phyloP scores from a whole-genome alignment of 805 yeast species.

The Candida nitratophila region DNA sequence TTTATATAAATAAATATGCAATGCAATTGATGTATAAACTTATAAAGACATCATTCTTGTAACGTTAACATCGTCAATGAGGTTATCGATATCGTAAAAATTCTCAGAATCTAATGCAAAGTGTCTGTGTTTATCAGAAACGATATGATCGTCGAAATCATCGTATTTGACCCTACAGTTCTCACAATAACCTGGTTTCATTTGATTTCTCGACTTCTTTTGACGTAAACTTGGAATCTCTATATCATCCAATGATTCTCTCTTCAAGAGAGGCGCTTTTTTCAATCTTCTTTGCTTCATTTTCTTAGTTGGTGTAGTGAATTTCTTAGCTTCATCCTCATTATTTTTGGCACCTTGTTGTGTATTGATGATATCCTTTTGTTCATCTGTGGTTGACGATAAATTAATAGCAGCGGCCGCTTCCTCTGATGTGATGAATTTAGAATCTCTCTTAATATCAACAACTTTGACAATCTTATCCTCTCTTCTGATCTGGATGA shows the following conservation, averaged over 20 bases:
- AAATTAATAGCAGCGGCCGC: slow-evolving; percentile 12
- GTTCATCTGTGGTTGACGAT: neutral
- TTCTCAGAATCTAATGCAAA: slow-evolving; percentile 70
- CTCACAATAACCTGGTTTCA: slow-evolving; percentile 79
- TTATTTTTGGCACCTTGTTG: neutral
- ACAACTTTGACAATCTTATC: slow-evolving; percentile 12
- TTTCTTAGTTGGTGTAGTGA: slow-evolving; percentile 10
- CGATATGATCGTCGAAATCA: slow-evolving; percentile 68
- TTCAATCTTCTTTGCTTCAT: neutral
- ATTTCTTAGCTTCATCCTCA: neutral
- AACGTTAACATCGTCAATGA: slow-evolving; percentile 42
- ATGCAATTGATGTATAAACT: neutral
- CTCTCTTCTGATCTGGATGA: slow-evolving; percentile 16
- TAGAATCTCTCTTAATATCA: slow-evolving; percentile 13
- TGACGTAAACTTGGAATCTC: neutral
- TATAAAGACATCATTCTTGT: slow-evolving; percentile 17
- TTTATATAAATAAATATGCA: neutral
- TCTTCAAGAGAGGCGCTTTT: neutral
- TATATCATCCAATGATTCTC: neutral
- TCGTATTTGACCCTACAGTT: slow-evolving; percentile 84
- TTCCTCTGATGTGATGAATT: slow-evolving; percentile 14
- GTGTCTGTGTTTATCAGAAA: slow-evolving; percentile 60
- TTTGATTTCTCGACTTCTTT: slow-evolving; percentile 16
- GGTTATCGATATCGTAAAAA: slow-evolving; percentile 68
- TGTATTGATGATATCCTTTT: no score